Conservation (phyloP, 495 filamentous ascomycete species). For the Talaromyces adpressus region DNA sequence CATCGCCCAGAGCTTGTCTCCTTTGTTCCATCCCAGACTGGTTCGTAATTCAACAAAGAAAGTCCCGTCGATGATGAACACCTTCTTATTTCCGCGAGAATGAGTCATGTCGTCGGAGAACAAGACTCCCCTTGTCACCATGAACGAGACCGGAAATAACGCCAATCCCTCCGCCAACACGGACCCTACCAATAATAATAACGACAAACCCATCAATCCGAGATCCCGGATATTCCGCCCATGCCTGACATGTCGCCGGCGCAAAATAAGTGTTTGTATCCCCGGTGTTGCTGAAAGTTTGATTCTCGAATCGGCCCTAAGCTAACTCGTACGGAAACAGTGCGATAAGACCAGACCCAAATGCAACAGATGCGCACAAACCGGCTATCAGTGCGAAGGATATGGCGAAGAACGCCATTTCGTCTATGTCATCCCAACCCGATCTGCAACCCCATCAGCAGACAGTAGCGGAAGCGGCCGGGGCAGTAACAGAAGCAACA, state of each 20-base stretch:
- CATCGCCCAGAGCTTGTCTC: background rate
- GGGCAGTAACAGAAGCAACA: background rate
- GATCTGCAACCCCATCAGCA: background rate
- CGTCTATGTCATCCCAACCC: slow-evolving; percentile 9
- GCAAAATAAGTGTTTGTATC: slow-evolving; percentile 8
- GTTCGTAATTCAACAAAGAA: background rate
- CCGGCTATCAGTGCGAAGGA: slow-evolving; percentile 10
- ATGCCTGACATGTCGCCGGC: slow-evolving; percentile 8
- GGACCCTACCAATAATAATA: background rate
- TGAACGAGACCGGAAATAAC: background rate
- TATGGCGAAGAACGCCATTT: slow-evolving; percentile 9
- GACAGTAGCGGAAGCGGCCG: background rate
- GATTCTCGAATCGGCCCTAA: background rate
- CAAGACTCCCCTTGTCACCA: background rate
- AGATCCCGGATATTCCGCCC: slow-evolving; percentile 8
- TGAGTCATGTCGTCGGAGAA: slow-evolving; percentile 4
- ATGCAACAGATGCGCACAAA: slow-evolving; percentile 8
- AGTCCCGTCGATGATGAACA: background rate
- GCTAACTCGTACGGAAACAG: background rate
- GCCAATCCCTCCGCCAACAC: background rate
- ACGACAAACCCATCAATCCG: background rate
- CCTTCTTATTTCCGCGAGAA: background rate
- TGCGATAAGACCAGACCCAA: slow-evolving; percentile 7
- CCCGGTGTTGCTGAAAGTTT: background rate
- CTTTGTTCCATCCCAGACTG: background rate